Base-by-base conservation (phyloP, 352 stramenopile genomes). In the Phytophthora quininea region DNA sequence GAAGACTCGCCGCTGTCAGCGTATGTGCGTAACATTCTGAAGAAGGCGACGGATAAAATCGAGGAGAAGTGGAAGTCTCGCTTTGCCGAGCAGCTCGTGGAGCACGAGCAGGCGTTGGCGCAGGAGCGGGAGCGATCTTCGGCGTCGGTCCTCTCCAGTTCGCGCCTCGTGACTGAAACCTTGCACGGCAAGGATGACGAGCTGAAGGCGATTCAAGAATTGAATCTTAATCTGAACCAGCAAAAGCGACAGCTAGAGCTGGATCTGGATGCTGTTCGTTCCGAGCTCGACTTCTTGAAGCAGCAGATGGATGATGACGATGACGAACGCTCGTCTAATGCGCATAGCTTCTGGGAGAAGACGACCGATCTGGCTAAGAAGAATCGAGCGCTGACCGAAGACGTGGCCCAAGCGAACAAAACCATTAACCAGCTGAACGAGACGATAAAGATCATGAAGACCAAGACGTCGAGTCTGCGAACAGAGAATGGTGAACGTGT, bases 341-440 rank as follows among this genome's bases (percentile, higher is more conserved):
- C 86, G 9, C 73, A 86, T 48, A 86, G 73, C 29, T 96, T 96
- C 53, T 96, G 88, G 88, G 78, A 96, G 59, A 94, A 95, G 73
- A 95, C 88, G 1, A 96, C 88, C 0, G 88, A 96, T 51, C 63
- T 96, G 48, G 85, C 86, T 10, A 91, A 90, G 61, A 76, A 92
- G 54, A 96, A 96, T 46, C 84, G 88, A 6, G 71, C 67, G 43
- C 58, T 96, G 46, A 90, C 83, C 0, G 86, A 94, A 57, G 84
- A 95, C 32, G 69, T 93, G 30, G 80, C 80, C 5, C 74, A 88
- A 29, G 64, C 80, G 0, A 82, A 89, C 55, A 87, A 91, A 53
- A 88, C 72, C 2, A 71, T 89, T 15, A 76, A 79, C 29, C 90
- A 88, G 33, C 56, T 93, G n/a, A 81, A 83, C 55, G 84, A 94